A percentile compares a stretch with the other conserved stretches of the same genome.
phyloP scores from a whole-genome alignment of 768 basidiomycete genomes.

The Lactarius sanguifluus region DNA sequence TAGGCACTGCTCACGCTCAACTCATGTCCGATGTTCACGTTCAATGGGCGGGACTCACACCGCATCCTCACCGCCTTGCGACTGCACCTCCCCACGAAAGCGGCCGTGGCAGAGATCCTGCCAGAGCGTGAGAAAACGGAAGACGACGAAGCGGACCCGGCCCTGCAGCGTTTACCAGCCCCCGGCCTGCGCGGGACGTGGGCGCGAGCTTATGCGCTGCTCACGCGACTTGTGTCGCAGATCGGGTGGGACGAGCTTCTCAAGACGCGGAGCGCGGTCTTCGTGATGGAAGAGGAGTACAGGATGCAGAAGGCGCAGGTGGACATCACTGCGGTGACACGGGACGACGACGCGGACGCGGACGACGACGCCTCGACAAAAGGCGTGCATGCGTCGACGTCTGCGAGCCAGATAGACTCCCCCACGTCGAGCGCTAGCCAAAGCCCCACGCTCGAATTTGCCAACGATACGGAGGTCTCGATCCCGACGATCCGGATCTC shows the following conservation, averaged over 20 bases:
- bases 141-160: slow-evolving; percentile 92
- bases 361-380: slow-evolving; percentile 75
- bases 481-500: slow-evolving; percentile 62
- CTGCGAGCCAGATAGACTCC: slow-evolving; percentile 30
- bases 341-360: slow-evolving; percentile 33
- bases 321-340: slow-evolving; percentile 52
- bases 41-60: slow-evolving; percentile 93
- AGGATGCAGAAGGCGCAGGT: slow-evolving; percentile 88
- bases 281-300: slow-evolving; percentile 99
- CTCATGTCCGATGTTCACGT: slow-evolving; percentile 99
- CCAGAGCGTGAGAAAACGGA: slow-evolving; percentile 80
- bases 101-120: slow-evolving; percentile 85
- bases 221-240: slow-evolving; percentile 87
- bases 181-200: slow-evolving; percentile 95
- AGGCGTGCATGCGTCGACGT: slow-evolving; percentile 49
- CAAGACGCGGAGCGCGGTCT: slow-evolving; percentile 90
- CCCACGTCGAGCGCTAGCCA: slow-evolving; percentile 29
- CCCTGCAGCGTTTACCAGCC: slow-evolving; percentile 90
- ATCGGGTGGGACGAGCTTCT: slow-evolving; percentile 99
- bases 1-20: slow-evolving; percentile 88
- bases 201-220: slow-evolving; percentile 88
- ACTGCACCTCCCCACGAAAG: slow-evolving; percentile 83
- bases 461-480: slow-evolving; percentile 33
- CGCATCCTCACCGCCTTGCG: slow-evolving; percentile 75
- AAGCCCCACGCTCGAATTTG: slow-evolving; percentile 32